phyloP scores from a whole-genome alignment of 2,329 filamentous ascomycete species.

The Colletotrichum sp. region DNA sequence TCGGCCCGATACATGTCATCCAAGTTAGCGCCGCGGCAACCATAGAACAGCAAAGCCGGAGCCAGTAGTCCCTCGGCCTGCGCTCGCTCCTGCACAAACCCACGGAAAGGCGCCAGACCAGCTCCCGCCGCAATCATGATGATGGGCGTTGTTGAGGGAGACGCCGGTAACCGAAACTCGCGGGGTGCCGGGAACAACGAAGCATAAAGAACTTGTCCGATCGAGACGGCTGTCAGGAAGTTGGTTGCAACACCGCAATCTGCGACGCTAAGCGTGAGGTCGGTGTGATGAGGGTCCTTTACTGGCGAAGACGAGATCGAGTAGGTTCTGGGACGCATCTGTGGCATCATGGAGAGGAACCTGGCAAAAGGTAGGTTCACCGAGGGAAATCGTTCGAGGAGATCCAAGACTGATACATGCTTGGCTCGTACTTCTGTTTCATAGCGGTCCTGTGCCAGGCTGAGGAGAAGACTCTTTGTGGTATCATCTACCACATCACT shows the following conservation, averaged over 20 bases:
- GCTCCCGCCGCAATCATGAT: not conserved
- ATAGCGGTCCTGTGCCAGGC: not conserved
- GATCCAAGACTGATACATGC: not conserved
- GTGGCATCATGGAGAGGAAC: not conserved
- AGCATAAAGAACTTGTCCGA: not conserved
- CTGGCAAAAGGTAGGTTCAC: not conserved
- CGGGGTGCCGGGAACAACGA: not conserved
- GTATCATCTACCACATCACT: not conserved
- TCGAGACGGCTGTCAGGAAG: not conserved
- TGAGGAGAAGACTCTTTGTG: not conserved
- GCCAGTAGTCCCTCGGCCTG: conserved; percentile 18
- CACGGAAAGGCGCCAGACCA: not conserved
- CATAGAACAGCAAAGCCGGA: not conserved
- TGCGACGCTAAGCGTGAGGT: not conserved
- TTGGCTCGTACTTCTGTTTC: not conserved
- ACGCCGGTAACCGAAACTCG: not conserved
- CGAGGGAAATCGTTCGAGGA: not conserved
- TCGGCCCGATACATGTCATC: not conserved
- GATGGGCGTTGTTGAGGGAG: not conserved
- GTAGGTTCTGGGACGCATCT: not conserved
- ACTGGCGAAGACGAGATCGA: not conserved
- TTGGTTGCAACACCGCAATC: not conserved
- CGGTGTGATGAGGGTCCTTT: not conserved
- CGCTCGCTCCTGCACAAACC: not conserved
- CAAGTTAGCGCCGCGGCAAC: not conserved